Evolutionary conservation across 2,329 filamentous ascomycete genomes (phyloP).

Genomic region (Cladophialophora immunda): DNA sequence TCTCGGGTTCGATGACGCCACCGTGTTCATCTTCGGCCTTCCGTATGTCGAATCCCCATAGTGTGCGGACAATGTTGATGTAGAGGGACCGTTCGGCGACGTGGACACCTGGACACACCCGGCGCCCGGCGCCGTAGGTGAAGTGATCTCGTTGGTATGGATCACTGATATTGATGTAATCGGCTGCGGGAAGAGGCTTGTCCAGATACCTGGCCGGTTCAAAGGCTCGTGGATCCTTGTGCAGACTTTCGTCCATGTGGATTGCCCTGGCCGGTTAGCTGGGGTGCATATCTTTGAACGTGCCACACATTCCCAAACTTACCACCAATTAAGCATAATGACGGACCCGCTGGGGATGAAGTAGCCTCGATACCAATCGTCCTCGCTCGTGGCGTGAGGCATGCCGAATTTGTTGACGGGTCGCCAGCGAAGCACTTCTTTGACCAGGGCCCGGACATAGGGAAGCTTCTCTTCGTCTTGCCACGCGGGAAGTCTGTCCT

Average conservation of each 20-base stretch:
- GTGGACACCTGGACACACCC: constrained; percentile 46
- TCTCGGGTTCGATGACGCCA: constrained; percentile 48
- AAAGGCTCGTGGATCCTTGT: constrained; percentile 8
- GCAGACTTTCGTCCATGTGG: constrained; percentile 30
- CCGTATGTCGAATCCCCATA: constrained; percentile 45
- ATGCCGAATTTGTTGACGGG: constrained; percentile 45
- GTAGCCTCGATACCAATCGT: constrained; percentile 37
- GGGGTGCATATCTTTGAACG: too few relatives aligned
- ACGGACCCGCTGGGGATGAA: constrained; percentile 34
- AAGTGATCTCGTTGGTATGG: constrained; percentile 41
- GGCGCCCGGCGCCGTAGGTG: constrained; percentile 43
- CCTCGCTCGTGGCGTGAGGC: constrained; percentile 32
- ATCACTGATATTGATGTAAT: constrained; percentile 47
- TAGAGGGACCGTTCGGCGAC: constrained; percentile 45
- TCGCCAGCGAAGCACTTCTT: constrained; percentile 65
- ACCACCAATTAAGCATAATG: constrained; percentile 35
- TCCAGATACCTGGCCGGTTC: constrained; percentile 11
- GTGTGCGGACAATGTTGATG: constrained; percentile 40
- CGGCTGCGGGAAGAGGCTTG: constrained; percentile 42
- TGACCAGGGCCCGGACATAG: constrained; percentile 63
- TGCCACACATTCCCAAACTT: neutral
- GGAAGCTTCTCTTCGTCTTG: constrained; percentile 60
- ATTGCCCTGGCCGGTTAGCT: constrained; percentile 32
- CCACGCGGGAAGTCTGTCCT: constrained; percentile 56
- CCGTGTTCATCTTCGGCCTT: constrained; percentile 43